Conservation (phyloP, 2,329 filamentous ascomycete species). For the Scleromitrula shiraiana region DNA sequence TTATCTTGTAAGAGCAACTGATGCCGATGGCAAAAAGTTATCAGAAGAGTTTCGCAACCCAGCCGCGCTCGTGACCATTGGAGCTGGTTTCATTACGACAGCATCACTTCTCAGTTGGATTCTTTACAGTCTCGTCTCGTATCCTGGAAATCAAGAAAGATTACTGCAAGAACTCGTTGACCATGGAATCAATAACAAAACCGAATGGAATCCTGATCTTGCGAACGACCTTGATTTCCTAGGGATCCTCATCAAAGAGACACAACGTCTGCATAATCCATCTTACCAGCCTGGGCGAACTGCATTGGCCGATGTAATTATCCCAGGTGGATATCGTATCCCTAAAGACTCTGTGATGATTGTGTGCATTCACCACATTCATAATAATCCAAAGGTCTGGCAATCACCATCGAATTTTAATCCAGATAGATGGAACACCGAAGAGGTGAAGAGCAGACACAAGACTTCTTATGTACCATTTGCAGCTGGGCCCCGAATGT, state of each 20-base stretch:
- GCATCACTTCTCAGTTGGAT: slow-evolving; percentile 40
- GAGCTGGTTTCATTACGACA: slow-evolving; percentile 41
- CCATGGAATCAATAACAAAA: slow-evolving; percentile 28
- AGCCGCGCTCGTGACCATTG: slow-evolving; percentile 33
- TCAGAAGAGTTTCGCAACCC: slow-evolving; percentile 30
- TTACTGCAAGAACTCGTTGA: slow-evolving; percentile 40
- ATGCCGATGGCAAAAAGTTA: slow-evolving; percentile 36
- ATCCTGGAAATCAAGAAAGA: slow-evolving; percentile 36
- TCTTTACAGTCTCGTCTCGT: slow-evolving; percentile 36
- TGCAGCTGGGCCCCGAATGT: slow-evolving; percentile 30
- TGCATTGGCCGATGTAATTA: slow-evolving; percentile 35
- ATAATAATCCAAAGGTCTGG: slow-evolving; percentile 21
- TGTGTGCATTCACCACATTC: slow-evolving; percentile 17
- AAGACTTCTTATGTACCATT: slow-evolving; percentile 31
- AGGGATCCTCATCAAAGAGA: slow-evolving; percentile 39
- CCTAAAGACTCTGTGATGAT: slow-evolving; percentile 29
- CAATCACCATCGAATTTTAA: slow-evolving; percentile 15
- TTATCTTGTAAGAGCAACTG: slow-evolving; percentile 34
- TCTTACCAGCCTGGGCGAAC: slow-evolving; percentile 41
- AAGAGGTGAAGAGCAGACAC: slow-evolving; percentile 13
- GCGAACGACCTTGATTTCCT: slow-evolving; percentile 32
- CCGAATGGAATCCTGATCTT: slow-evolving; percentile 30
- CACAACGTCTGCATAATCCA: slow-evolving; percentile 37
- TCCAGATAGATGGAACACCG: slow-evolving; percentile 20
- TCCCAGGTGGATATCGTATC: slow-evolving; percentile 39